Evolutionary conservation across 345 rosid species (phyloP).

Genomic region (Syzygium jambos): DNA sequence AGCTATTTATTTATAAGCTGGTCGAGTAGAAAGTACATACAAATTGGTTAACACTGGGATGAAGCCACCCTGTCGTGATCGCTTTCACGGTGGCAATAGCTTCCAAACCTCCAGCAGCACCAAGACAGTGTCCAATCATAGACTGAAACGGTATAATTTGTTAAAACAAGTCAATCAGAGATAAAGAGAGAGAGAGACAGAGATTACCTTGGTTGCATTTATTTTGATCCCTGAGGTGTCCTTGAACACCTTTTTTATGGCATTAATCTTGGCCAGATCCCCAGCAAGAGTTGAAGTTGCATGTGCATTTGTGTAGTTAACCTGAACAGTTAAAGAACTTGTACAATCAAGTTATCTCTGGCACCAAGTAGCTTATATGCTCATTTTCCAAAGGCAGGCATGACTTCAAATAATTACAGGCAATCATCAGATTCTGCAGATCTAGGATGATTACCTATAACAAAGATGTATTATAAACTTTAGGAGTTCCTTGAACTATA

Average conservation of each 20-base stretch:
- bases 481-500: neutral
- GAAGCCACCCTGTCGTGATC: constrained; percentile 92
- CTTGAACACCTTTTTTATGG: constrained; percentile 90
- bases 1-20: neutral
- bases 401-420: neutral
- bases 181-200: neutral
- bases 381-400: neutral
- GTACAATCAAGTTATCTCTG: neutral
- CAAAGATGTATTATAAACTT: neutral
- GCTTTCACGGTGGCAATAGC: constrained; percentile 90
- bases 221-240: constrained; percentile 76
- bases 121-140: constrained; percentile 98
- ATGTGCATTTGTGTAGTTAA: constrained; percentile 93
- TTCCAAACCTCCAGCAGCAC: constrained; percentile 98
- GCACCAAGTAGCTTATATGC: neutral
- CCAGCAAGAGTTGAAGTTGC: constrained; percentile 98
- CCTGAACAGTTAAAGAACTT: constrained; percentile 34
- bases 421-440: neutral
- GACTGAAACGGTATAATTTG: constrained; percentile 41
- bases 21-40: constrained; percentile 31
- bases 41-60: constrained; percentile 89
- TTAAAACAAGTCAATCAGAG: neutral
- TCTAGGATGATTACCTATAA: neutral
- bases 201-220: constrained; percentile 85
- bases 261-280: constrained; percentile 96